Conservation (phyloP, 495 filamentous ascomycete species). For the Aspergillus nanangensis region DNA sequence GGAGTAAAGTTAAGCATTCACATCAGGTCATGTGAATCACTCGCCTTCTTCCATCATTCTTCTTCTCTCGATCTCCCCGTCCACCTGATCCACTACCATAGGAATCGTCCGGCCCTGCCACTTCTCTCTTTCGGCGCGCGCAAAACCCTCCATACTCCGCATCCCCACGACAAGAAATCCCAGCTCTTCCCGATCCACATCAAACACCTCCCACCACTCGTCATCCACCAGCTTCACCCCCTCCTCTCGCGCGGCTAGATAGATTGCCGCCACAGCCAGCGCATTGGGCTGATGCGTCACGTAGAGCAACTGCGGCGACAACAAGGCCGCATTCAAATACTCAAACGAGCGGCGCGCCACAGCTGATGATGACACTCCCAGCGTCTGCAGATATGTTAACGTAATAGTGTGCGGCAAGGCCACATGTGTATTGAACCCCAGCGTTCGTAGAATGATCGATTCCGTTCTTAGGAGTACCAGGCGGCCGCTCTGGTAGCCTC, state of each 20-base stretch:
- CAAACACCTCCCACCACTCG: constrained; percentile 98
- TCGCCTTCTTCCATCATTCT: constrained; percentile 51
- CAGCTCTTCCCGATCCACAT: constrained; percentile 92
- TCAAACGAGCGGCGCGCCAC: constrained; percentile 62
- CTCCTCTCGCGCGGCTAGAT: constrained; percentile 77
- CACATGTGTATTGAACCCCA: constrained; percentile 81
- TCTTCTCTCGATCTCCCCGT: constrained; percentile 55
- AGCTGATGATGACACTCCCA: constrained; percentile 51
- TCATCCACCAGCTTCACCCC: constrained; percentile 70
- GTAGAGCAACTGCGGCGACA: constrained; percentile 86
- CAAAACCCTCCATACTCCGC: constrained; percentile 73
- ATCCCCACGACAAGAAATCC: constrained; percentile 90
- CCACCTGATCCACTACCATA: constrained; percentile 50
- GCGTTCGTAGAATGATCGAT: constrained; percentile 63
- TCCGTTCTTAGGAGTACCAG: constrained; percentile 64
- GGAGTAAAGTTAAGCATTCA: background rate
- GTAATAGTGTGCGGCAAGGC: constrained; percentile 82
- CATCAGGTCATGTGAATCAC: constrained; percentile 7
- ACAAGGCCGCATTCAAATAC: constrained; percentile 76
- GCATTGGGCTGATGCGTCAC: constrained; percentile 85
- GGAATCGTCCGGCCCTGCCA: constrained; percentile 41
- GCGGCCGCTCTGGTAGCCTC: constrained; percentile 58
- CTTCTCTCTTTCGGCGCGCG: constrained; percentile 43
- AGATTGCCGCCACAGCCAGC: constrained; percentile 84
- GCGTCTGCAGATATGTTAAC: constrained; percentile 87